Evolutionary conservation across 2,329 filamentous ascomycete species (phyloP).

Genomic region (Beauveria brongniartii): DNA sequence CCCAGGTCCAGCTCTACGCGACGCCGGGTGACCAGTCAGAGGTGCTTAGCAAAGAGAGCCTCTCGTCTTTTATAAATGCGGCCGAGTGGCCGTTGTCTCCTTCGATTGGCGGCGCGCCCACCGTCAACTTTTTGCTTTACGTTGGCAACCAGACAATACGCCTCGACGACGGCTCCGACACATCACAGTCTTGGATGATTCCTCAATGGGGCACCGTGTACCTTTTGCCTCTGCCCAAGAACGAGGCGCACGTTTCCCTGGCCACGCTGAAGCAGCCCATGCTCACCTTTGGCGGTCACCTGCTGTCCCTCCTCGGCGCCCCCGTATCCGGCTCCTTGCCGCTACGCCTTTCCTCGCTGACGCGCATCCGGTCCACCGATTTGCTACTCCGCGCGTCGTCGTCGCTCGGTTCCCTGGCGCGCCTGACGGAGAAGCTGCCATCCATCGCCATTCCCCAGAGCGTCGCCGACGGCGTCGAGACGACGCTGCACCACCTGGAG

Average conservation of each 20-base stretch:
- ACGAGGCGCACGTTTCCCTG: slow-evolving; percentile 46
- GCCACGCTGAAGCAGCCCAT: slow-evolving; percentile 70
- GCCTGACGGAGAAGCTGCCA: slow-evolving; percentile 72
- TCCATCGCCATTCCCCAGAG: slow-evolving; percentile 85
- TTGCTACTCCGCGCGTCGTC: slow-evolving; percentile 84
- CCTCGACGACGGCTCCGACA: slow-evolving; percentile 34
- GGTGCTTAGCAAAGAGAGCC: slow-evolving; percentile 71
- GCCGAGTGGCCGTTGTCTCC: slow-evolving; percentile 96
- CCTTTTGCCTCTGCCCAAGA: slow-evolving; percentile 41
- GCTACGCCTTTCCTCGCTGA: slow-evolving; percentile 74
- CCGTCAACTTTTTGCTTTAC: slow-evolving; percentile 92
- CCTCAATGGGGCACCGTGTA: slow-evolving; percentile 85
- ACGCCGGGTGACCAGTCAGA: slow-evolving; percentile 53
- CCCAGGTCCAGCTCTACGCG: slow-evolving; percentile 94
- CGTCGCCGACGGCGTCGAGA: slow-evolving; percentile 78
- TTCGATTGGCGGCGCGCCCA: slow-evolving; percentile 86
- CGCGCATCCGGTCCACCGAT: slow-evolving; percentile 77
- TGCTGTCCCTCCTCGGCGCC: slow-evolving; percentile 79
- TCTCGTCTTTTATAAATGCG: slow-evolving; percentile 93
- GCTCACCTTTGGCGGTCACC: slow-evolving; percentile 82
- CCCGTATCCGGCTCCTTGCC: slow-evolving; percentile 78
- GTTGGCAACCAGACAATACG: slow-evolving; percentile 70
- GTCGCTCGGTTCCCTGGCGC: slow-evolving; percentile 85
- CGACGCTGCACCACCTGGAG: slow-evolving; percentile 69
- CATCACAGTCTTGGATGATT: slow-evolving; percentile 71